Conservation (phyloP, 208 protist genomes). For the Trypanosoma grayi region DNA sequence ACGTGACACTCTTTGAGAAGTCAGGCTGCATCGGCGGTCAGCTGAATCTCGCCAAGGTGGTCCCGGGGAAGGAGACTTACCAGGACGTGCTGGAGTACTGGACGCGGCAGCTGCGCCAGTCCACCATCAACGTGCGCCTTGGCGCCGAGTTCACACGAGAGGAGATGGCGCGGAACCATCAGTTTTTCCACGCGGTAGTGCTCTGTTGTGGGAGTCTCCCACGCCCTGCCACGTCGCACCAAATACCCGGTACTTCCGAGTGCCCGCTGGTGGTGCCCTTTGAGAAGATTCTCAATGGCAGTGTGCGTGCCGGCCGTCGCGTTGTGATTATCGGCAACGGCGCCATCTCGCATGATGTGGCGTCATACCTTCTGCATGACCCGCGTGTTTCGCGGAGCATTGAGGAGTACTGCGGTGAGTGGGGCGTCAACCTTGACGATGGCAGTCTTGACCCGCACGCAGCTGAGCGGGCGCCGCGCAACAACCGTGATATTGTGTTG, state of each 20-base stretch:
- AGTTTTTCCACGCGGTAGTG: conserved; percentile 83
- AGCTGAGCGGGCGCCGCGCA: conserved; percentile 40
- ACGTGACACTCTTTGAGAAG: conserved; percentile 90
- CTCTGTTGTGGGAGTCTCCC: conserved; percentile 72
- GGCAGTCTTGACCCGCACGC: conserved; percentile 35
- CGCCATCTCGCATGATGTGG: conserved; percentile 81
- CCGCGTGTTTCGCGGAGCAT: conserved; percentile 70
- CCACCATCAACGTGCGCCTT: conserved; percentile 74
- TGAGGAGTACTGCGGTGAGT: conserved; percentile 71
- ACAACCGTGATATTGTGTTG: conserved; percentile 77
- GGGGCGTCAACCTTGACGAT: conserved; percentile 77
- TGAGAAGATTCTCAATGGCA: conserved; percentile 72
- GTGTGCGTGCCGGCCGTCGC: conserved; percentile 67
- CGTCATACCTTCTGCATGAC: conserved; percentile 83
- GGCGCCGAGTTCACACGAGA: conserved; percentile 74
- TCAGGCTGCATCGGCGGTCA: conserved; percentile 83
- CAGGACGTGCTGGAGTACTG: conserved; percentile 91
- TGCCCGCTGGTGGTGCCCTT: conserved; percentile 70
- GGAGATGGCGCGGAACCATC: conserved; percentile 74
- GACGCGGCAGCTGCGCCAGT: conserved; percentile 73
- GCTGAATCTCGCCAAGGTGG: conserved; percentile 92
- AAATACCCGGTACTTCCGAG: conserved; percentile 66
- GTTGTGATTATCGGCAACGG: conserved; percentile 85
- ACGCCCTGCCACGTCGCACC: conserved; percentile 57
- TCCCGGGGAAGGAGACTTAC: conserved; percentile 93